Percentiles rank a stretch among this genome's conserved stretches.
These are phyloP conservation scores for Aurifilum marmelostoma DNA, from an alignment of 2,329 filamentous ascomycete species.

Conservation along the genomic window DNA sequence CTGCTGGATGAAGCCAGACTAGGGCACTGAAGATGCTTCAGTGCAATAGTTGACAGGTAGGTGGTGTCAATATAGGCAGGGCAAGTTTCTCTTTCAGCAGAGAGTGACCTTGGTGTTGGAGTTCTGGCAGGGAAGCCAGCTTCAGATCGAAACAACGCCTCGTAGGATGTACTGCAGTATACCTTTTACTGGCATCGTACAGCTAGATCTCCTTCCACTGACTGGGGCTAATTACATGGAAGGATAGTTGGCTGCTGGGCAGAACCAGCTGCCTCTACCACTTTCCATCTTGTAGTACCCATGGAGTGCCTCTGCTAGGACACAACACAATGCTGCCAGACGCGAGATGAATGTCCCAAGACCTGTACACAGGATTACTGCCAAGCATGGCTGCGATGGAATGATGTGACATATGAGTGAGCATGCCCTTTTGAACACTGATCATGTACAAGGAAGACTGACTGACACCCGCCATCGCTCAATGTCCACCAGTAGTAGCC, in stretches of 20 bases:
- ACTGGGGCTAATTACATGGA: too few species aligned
- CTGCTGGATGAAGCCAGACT: not conserved
- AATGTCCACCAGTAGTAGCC: not conserved
- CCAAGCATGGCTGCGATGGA: not conserved
- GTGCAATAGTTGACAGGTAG: not conserved
- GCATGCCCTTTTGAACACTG: not conserved
- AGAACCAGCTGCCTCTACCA: not conserved
- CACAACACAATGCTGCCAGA: not conserved
- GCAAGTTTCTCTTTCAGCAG: not conserved
- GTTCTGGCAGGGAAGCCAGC: too few species aligned
- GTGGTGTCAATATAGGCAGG: not conserved
- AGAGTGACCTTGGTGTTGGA: not conserved
- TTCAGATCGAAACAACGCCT: not conserved
- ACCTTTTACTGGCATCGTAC: not conserved
- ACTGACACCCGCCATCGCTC: not conserved
- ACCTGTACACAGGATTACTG: not conserved
- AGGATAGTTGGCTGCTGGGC: not conserved
- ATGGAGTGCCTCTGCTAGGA: not conserved
- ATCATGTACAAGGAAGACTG: not conserved
- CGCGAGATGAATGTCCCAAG: not conserved
- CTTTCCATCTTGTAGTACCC: not conserved
- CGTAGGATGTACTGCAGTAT: not conserved
- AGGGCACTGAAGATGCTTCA: not conserved
- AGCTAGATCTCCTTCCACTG: not conserved
- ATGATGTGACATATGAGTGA: not conserved